Percentiles rank a stretch among this genome's conserved stretches.
Evolutionary conservation across 2,329 filamentous ascomycete species (phyloP).

Genomic region (Moelleriella libera): DNA sequence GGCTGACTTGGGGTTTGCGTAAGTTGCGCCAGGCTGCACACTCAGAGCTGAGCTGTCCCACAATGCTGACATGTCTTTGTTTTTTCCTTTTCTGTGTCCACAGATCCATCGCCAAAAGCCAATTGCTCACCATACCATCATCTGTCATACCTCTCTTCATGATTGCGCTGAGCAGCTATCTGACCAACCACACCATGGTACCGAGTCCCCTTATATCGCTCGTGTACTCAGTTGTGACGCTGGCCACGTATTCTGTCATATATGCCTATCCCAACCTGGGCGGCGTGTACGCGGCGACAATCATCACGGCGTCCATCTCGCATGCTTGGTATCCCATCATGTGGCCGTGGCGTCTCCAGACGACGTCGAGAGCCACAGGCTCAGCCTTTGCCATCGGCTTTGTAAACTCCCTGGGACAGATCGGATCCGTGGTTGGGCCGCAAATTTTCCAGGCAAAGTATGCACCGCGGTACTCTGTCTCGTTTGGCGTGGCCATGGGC

Average conservation of each 20-base stretch:
- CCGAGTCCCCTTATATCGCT: slow-evolving; percentile 29
- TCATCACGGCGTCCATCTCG: slow-evolving; percentile 27
- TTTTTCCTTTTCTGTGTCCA: too few relatives aligned
- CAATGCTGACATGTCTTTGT: not conserved
- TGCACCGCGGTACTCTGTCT: slow-evolving; percentile 27
- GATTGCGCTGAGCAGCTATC: slow-evolving; percentile 25
- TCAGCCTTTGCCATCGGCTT: slow-evolving; percentile 36
- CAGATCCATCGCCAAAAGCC: slow-evolving; percentile 28
- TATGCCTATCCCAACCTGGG: slow-evolving; percentile 29
- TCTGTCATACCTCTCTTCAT: slow-evolving; percentile 25
- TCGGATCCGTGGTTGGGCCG: slow-evolving; percentile 31
- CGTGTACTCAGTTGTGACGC: slow-evolving; percentile 27
- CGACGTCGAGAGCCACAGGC: slow-evolving; percentile 28
- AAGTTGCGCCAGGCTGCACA: slow-evolving; percentile 5
- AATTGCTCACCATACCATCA: slow-evolving; percentile 34
- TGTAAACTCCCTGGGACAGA: slow-evolving; percentile 34
- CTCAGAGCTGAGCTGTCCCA: not conserved
- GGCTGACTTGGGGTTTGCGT: slow-evolving; percentile 22
- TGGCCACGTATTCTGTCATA: slow-evolving; percentile 16
- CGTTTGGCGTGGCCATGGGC: slow-evolving; percentile 28
- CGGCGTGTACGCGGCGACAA: slow-evolving; percentile 30
- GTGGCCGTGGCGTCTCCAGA: slow-evolving; percentile 37
- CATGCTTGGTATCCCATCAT: slow-evolving; percentile 32
- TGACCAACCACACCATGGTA: slow-evolving; percentile 25
- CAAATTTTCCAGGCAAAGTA: slow-evolving; percentile 28